Evolutionary conservation across 495 filamentous ascomycete genomes (phyloP).

Genomic region (Staphylotrichum longicolle): DNA sequence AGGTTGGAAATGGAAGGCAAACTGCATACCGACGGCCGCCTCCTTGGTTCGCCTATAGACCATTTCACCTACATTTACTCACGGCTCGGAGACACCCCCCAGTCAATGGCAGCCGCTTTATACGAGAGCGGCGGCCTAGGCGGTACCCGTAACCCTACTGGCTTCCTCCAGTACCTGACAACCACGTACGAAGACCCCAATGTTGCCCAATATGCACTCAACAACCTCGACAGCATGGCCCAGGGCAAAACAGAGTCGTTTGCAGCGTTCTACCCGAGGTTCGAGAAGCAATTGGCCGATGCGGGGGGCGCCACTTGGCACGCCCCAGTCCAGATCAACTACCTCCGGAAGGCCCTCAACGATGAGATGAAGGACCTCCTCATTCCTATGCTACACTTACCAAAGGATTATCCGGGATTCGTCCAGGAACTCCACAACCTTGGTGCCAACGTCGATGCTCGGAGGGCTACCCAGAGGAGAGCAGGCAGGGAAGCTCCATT

Average conservation of each 20-base stretch:
- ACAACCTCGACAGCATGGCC: not conserved
- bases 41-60: not conserved
- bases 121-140: no score
- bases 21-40: not conserved
- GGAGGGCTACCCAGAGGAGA: no score
- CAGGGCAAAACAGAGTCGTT: not conserved
- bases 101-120: no score
- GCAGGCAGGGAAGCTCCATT: no score
- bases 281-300: not conserved
- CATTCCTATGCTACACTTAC: not conserved
- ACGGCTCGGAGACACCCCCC: not conserved
- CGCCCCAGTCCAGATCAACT: not conserved
- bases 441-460: not conserved
- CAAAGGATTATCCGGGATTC: not conserved
- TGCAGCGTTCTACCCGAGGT: not conserved
- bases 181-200: not conserved
- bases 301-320: not conserved
- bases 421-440: not conserved
- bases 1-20: not conserved
- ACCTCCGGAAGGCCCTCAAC: not conserved
- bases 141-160: no score
- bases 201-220: not conserved
- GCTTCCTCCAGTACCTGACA: not conserved
- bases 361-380: not conserved
- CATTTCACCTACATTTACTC: not conserved